Evolutionary conservation across 495 filamentous ascomycete genomes (phyloP).

Genomic region (Daldinia concentrica): DNA sequence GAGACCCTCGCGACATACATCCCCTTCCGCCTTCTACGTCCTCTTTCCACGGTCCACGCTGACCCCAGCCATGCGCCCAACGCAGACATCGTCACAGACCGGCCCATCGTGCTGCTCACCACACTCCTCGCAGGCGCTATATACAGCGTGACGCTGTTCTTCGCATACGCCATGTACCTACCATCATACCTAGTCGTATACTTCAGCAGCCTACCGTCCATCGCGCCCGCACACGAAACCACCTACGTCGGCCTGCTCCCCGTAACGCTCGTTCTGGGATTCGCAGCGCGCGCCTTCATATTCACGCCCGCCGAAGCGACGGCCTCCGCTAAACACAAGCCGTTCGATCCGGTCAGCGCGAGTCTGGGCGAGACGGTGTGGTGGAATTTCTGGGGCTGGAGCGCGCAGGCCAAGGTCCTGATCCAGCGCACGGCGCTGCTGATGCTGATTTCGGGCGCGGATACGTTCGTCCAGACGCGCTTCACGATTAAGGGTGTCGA

Average conservation of each 20-base stretch:
- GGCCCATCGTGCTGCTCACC: conserved; percentile 67
- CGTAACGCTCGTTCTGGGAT: conserved; percentile 63
- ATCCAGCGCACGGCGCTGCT: conserved; percentile 70
- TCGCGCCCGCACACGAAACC: conserved; percentile 69
- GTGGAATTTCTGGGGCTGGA: conserved; percentile 70
- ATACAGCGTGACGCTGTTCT: conserved; percentile 71
- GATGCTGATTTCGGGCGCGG: conserved; percentile 62
- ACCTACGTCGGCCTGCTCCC: conserved; percentile 67
- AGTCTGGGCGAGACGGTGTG: conserved; percentile 67
- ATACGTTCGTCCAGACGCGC: conserved; percentile 72
- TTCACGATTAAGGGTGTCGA: conserved; percentile 73
- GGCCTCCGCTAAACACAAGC: conserved; percentile 25
- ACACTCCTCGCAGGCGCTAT: conserved; percentile 71
- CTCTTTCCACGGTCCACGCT: conserved; percentile 67
- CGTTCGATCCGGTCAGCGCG: conserved; percentile 63
- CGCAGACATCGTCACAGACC: conserved; percentile 74
- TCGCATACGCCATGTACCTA: conserved; percentile 71
- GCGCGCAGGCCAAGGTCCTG: conserved; percentile 70
- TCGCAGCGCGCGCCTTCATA: conserved; percentile 75
- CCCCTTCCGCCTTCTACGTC: conserved; percentile 76
- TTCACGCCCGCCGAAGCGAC: conserved; percentile 73
- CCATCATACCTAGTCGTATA: conserved; percentile 72
- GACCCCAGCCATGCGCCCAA: conserved; percentile 69
- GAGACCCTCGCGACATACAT: conserved; percentile 71
- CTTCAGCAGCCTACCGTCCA: conserved; percentile 72